A percentile compares a stretch with the other conserved stretches of the same genome.
These are phyloP conservation scores for Ogataea haglerorum DNA, from an alignment of 805 yeast genomes.

Conservation along the genomic window DNA sequence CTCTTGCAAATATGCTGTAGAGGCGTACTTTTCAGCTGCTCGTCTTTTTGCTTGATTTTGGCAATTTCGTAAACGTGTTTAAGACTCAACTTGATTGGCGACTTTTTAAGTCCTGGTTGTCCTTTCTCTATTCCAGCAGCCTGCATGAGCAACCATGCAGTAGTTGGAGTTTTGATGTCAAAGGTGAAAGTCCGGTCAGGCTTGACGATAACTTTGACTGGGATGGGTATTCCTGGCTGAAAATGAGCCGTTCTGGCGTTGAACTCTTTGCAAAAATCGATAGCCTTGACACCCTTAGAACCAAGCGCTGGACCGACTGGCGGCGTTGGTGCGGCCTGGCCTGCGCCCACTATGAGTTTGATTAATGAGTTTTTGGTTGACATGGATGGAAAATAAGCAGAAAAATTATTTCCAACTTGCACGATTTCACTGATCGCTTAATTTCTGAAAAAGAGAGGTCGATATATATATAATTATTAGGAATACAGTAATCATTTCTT, in stretches of 20 bases:
- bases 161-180: slow-evolving; percentile 87
- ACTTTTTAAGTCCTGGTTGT: slow-evolving; percentile 60
- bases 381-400: slow-evolving; percentile 11
- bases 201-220: slow-evolving; percentile 75
- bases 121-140: slow-evolving; percentile 84
- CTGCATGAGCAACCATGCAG: slow-evolving; percentile 77
- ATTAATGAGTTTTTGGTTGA: slow-evolving; percentile 61
- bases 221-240: slow-evolving; percentile 85
- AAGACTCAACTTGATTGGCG: slow-evolving; percentile 46
- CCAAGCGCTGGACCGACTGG: slow-evolving; percentile 99
- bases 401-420: slow-evolving; percentile 1
- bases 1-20: slow-evolving; percentile 77
- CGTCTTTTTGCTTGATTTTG: slow-evolving; percentile 84
- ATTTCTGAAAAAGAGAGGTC: not conserved
- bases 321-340: slow-evolving; percentile 97
- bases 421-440: not conserved
- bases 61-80: slow-evolving; percentile 96
- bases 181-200: slow-evolving; percentile 92
- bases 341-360: slow-evolving; percentile 92
- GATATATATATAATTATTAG: too few relatives aligned
- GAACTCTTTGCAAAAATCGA: slow-evolving; percentile 97
- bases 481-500: slow-evolving; percentile 9
- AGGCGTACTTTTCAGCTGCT: slow-evolving; percentile 65
- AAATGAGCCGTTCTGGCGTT: slow-evolving; percentile 92
- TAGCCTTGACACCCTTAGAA: slow-evolving; percentile 97